Evolutionary conservation across 1,139 yeast genomes (phyloP), one percentile per base, ranked within the genome.

Genomic region (Yamadazyma songkhlaensis): DNA sequence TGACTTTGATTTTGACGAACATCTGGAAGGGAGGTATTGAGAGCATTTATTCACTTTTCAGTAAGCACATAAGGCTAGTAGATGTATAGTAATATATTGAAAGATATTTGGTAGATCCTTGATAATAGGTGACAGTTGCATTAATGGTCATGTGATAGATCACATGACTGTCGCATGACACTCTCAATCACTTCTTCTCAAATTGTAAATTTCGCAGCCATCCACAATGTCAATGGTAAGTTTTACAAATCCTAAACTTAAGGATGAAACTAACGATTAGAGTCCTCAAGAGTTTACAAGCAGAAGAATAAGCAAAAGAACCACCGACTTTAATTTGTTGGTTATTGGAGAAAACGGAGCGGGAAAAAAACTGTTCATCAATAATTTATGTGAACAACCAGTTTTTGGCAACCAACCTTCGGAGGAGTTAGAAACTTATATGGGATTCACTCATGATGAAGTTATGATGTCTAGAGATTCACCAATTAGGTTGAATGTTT

Each of bases 291-390:
- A 45, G 25, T 39, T 47, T 15, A 40, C 40, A 26, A 39, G 38
- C 15, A 43, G 48, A 27, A 65, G 66, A 12, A 41, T 59, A 9
- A 43, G 44, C 22, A 46, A 38, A 31, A 35, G 38, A 17, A 35
- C 34, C n/a, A 39, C 42, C 9, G 45, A 46, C 11, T 51, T 64
- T 31, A 64, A 63, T 40, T 14, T 64, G 10, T 43, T 64, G 7
- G 38, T 64, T 9, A 51, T 62, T 31, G 71, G 71, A 6, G 67
- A 62, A 37, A 62, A 61, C 39, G 67, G 67, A 4, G 50, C 53
- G 12, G 70, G 71, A 1, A 64, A 64, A 44, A 55, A 53, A 35
- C 48, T 64, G 12, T 64, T 64, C 39, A 42, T 62, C 26, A 62
- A 60, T 35, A 53, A 64, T n/a, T 45, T 64, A 25, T 59, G 66